These are phyloP conservation scores for Platismatia glauca DNA, from an alignment of 495 filamentous ascomycete species.

Conservation along the genomic window DNA sequence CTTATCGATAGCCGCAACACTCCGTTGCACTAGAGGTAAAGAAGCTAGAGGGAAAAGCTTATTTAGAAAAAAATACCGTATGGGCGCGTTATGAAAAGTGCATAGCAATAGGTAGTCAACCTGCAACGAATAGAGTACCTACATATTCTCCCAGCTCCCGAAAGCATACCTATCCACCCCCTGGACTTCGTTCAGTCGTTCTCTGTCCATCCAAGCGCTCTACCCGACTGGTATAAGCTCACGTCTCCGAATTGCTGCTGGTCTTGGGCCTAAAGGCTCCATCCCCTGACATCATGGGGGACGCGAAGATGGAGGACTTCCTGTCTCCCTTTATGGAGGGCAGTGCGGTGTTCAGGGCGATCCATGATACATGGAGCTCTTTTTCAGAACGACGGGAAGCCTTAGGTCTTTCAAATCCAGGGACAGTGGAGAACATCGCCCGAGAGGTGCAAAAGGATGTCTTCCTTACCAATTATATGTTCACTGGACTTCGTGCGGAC, in stretches of 20 bases:
- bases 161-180: background rate
- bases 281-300: slow-evolving; percentile 24
- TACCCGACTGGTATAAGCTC: slow-evolving; percentile 33
- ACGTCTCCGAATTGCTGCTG: background rate
- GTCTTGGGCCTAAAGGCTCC: background rate
- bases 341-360: slow-evolving; percentile 58
- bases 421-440: slow-evolving; percentile 81
- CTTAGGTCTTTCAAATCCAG: slow-evolving; percentile 84
- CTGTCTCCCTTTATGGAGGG: slow-evolving; percentile 51
- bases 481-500: slow-evolving; percentile 89
- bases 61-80: background rate
- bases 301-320: slow-evolving; percentile 45
- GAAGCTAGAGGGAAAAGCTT: background rate
- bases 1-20: background rate
- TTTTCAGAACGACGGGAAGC: slow-evolving; percentile 80
- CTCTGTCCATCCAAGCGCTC: background rate
- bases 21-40: background rate
- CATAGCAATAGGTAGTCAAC: background rate
- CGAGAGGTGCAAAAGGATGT: slow-evolving; percentile 93
- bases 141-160: background rate
- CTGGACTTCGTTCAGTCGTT: background rate
- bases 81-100: background rate
- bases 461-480: slow-evolving; percentile 88
- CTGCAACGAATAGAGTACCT: background rate
- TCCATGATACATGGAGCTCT: slow-evolving; percentile 69